These are phyloP conservation scores for Lasiosphaeria ovina DNA, from an alignment of 495 filamentous ascomycete genomes.

Conservation along the genomic window DNA sequence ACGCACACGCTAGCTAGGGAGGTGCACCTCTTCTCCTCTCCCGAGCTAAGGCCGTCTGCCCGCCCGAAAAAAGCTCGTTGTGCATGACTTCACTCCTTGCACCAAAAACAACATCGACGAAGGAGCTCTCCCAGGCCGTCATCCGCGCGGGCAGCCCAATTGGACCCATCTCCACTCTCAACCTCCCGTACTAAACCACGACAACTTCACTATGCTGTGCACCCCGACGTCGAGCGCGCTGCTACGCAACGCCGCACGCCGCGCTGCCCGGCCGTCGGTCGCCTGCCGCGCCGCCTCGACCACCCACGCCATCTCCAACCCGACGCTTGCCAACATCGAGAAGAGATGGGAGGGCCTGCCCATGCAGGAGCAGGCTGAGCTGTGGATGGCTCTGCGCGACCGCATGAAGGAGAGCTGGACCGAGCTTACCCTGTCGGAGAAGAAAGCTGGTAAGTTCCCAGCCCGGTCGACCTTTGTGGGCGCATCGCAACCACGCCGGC, in stretches of 20 bases:
- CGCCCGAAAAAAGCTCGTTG: constrained; percentile 38
- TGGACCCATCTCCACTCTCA: constrained; percentile 43
- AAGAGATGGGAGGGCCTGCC: constrained; percentile 98
- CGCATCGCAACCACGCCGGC: neutral
- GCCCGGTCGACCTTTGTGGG: neutral
- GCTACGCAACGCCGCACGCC: constrained; percentile 40
- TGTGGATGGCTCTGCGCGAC: constrained; percentile 97
- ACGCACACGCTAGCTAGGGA: constrained; percentile 4
- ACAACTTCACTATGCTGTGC: constrained; percentile 39
- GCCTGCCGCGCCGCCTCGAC: constrained; percentile 60
- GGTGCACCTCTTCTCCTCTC: constrained; percentile 1
- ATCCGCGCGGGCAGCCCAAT: constrained; percentile 38
- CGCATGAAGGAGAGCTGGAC: constrained; percentile 97
- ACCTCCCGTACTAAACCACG: constrained; percentile 25
- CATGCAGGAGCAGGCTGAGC: constrained; percentile 95
- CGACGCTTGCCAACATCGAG: constrained; percentile 95
- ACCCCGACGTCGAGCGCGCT: constrained; percentile 33
- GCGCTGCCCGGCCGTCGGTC: constrained; percentile 41
- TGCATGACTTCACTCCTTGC: constrained; percentile 36
- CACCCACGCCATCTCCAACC: constrained; percentile 93
- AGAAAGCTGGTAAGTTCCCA: constrained; percentile 89
- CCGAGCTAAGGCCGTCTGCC: constrained; percentile 25
- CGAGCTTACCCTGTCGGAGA: constrained; percentile 91
- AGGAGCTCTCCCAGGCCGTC: constrained; percentile 29
- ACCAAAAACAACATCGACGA: constrained; percentile 31